Conservation (phyloP, 345 rosid species). For the Jatropha curcas region DNA sequence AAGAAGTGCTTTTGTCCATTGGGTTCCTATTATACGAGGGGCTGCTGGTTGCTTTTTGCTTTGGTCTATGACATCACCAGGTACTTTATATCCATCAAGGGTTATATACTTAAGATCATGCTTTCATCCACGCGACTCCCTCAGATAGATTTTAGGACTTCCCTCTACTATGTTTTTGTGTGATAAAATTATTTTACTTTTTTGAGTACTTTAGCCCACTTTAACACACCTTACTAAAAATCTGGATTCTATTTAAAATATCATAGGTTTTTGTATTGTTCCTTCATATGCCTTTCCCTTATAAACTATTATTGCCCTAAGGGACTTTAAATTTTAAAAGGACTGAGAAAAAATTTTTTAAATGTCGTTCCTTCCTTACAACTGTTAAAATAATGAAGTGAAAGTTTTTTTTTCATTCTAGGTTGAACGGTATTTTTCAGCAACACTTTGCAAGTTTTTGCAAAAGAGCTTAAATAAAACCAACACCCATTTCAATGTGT, state of each 20-base stretch:
- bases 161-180: no score
- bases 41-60: conserved; percentile 99
- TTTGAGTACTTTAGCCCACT: background rate
- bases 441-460: conserved; percentile 87
- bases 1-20: conserved; percentile 95
- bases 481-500: conserved; percentile 86
- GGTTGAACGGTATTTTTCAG: conserved; percentile 69
- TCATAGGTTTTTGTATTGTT: no score
- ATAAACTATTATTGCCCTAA: no score
- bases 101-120: no score
- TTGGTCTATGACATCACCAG: conserved; percentile 97
- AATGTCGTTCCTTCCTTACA: background rate
- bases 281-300: no score
- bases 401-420: conserved; percentile 16
- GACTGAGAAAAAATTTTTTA: no score
- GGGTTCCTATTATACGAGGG: conserved; percentile 97
- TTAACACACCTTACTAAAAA: no score
- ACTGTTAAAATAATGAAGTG: background rate
- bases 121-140: no score
- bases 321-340: no score
- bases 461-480: conserved; percentile 75
- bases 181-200: background rate
- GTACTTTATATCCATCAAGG: conserved; percentile 26
- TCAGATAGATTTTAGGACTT: no score
- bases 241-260: no score